Evolutionary conservation across 2,329 filamentous ascomycete species (phyloP).

Genomic region (Fusarium sp.): DNA sequence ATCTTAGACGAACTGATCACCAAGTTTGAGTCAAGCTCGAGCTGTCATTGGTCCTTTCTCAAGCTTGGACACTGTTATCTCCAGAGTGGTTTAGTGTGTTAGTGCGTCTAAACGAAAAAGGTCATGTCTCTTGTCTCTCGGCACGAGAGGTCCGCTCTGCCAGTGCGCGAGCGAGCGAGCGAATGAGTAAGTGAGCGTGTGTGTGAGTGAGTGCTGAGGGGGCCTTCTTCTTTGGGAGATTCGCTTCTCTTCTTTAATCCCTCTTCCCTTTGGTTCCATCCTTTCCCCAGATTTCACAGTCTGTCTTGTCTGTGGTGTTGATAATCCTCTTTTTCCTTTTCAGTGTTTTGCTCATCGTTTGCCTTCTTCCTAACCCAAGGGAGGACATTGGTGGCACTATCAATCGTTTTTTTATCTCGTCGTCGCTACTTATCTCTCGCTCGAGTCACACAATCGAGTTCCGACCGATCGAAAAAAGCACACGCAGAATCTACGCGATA

Average conservation of each 20-base stretch:
- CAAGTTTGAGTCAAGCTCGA: neutral
- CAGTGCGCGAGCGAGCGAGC: neutral
- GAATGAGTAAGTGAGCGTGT: neutral
- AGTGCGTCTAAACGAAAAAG: constrained; percentile 27
- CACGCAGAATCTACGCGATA: constrained; percentile 8
- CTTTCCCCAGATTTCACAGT: constrained; percentile 14
- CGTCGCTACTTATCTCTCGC: constrained; percentile 3
- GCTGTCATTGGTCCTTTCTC: neutral
- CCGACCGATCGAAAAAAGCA: constrained; percentile 26
- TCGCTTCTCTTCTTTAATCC: constrained; percentile 31
- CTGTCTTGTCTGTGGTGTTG: constrained; percentile 6
- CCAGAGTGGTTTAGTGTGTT: constrained; percentile 19
- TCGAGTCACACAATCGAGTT: constrained; percentile 26
- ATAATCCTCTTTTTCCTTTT: constrained; percentile 18
- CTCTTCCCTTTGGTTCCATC: constrained; percentile 2
- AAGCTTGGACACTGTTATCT: constrained; percentile 16
- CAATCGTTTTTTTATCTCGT: constrained; percentile 11
- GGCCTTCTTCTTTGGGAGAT: neutral
- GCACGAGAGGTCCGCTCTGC: constrained; percentile 23
- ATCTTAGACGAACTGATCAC: constrained; percentile 15
- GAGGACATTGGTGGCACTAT: constrained; percentile 19
- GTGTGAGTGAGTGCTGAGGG: neutral
- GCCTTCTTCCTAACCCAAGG: neutral
- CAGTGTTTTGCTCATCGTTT: constrained; percentile 16
- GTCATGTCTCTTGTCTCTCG: constrained; percentile 21